Percentiles rank a stretch among this genome's conserved stretches.
Conservation (phyloP, 129 eudicot species). For the Chrysanthemum makinoi region DNA sequence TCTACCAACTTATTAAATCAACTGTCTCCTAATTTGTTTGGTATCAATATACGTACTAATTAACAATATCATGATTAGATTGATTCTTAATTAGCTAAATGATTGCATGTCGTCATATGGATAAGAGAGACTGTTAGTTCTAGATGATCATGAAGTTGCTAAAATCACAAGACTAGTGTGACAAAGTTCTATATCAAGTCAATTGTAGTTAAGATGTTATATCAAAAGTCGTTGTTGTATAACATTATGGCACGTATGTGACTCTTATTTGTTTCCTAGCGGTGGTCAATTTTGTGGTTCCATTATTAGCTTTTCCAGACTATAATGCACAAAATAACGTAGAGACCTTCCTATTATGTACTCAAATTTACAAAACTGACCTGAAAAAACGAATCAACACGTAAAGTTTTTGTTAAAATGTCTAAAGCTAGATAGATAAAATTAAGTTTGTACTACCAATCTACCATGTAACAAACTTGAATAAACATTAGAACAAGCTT, state of each 20-base stretch:
- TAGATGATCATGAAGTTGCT: neutral
- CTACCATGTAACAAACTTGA: too few species aligned
- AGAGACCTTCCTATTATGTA: too few species aligned
- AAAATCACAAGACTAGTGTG: neutral
- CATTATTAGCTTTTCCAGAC: too few species aligned
- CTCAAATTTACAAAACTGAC: too few species aligned
- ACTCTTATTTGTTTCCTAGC: neutral
- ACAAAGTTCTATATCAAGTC: neutral
- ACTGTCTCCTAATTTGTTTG: neutral
- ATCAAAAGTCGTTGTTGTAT: neutral
- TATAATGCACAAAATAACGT: too few species aligned
- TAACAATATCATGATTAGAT: too few species aligned
- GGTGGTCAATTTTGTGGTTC: neutral
- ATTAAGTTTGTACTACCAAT: too few species aligned
- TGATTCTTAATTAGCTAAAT: neutral
- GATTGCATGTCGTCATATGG: neutral
- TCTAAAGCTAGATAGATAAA: too few species aligned
- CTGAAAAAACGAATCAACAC: too few species aligned
- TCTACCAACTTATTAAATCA: neutral
- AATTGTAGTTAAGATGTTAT: conserved; percentile 2
- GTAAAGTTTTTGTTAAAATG: too few species aligned
- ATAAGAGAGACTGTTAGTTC: neutral
- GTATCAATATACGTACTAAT: too few species aligned
- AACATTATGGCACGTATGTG: neutral
- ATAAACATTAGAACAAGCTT: too few species aligned